A percentile compares a stretch with the other conserved stretches of the same genome.
Evolutionary conservation across 2,329 filamentous ascomycete species (phyloP).

Genomic region (Neonectria neomacrospora): DNA sequence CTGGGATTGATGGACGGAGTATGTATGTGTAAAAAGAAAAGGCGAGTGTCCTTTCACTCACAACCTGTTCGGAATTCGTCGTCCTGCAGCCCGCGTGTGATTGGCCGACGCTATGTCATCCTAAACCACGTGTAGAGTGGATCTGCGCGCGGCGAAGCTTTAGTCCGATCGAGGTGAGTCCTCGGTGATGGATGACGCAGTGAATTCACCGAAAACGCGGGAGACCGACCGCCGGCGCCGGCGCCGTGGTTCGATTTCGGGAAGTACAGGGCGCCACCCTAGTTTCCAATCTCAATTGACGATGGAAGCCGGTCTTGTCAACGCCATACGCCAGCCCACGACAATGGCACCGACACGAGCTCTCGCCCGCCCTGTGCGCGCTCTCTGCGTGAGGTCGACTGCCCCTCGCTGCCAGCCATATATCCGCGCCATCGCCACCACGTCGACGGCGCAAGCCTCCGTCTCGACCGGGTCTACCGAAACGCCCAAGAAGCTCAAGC

Average conservation of each 20-base stretch:
- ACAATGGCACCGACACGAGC: constrained; percentile 37
- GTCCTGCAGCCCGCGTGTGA: constrained; percentile 34
- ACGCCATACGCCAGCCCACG: constrained; percentile 6
- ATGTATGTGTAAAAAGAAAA: constrained; percentile 31
- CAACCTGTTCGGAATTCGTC: constrained; percentile 41
- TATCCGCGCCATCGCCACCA: constrained; percentile 38
- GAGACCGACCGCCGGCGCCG: constrained; percentile 29
- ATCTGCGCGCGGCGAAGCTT: constrained; percentile 37
- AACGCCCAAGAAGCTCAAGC: constrained; percentile 59
- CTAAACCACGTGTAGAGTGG: constrained; percentile 41
- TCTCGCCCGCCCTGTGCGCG: constrained; percentile 31
- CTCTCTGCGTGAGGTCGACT: constrained; percentile 31
- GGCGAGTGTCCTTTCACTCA: constrained; percentile 28
- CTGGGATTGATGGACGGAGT: constrained; percentile 31
- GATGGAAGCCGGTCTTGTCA: constrained; percentile 7
- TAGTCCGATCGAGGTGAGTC: constrained; percentile 40
- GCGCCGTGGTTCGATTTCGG: constrained; percentile 41
- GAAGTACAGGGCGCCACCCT: constrained; percentile 9
- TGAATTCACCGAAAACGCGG: constrained; percentile 32
- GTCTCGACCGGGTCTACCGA: constrained; percentile 37
- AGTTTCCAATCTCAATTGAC: constrained; percentile 24
- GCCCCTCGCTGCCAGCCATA: constrained; percentile 29
- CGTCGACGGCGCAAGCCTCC: constrained; percentile 33
- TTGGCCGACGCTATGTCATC: constrained; percentile 43
- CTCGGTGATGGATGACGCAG: constrained; percentile 7